Evolutionary conservation across 495 filamentous ascomycete species (phyloP).

Genomic region (Cercophora samala): DNA sequence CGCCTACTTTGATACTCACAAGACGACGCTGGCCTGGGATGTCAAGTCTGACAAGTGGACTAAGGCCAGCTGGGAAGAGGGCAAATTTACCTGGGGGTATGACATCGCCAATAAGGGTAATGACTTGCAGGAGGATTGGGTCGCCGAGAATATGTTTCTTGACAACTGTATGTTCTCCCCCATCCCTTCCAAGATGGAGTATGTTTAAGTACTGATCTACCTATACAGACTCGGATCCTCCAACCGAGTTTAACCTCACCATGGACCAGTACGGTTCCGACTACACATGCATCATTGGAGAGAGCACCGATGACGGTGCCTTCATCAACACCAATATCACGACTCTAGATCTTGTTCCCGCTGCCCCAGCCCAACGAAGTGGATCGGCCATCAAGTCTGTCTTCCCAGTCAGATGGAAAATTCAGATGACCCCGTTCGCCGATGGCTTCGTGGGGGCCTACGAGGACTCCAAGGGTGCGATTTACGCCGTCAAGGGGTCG

Average conservation of each 20-base stretch:
- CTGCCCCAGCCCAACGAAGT: neutral
- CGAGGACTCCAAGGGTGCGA: neutral
- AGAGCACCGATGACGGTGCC: neutral
- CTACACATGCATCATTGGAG: constrained; percentile 2
- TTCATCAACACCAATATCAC: neutral
- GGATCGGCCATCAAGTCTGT: constrained; percentile 5
- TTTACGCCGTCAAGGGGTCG: neutral
- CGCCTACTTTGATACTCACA: neutral
- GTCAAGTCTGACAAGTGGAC: neutral
- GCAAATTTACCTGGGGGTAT: neutral
- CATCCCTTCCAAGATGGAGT: no score
- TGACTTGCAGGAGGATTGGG: neutral
- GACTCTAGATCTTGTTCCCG: neutral
- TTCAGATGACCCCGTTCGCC: neutral
- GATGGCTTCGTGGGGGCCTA: neutral
- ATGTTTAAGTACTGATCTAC: no score
- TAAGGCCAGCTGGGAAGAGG: neutral
- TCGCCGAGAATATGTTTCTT: neutral
- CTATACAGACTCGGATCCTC: neutral
- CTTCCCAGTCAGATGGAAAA: constrained; percentile 5
- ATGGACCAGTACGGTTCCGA: neutral
- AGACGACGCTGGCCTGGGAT: neutral
- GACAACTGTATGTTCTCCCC: neutral
- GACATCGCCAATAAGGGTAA: neutral
- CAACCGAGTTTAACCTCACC: constrained; percentile 1